Evolutionary conservation across 2,329 filamentous ascomycete species (phyloP), one percentile per base, ranked within the genome.

Genomic region (Fonsecaea pedrosoi): DNA sequence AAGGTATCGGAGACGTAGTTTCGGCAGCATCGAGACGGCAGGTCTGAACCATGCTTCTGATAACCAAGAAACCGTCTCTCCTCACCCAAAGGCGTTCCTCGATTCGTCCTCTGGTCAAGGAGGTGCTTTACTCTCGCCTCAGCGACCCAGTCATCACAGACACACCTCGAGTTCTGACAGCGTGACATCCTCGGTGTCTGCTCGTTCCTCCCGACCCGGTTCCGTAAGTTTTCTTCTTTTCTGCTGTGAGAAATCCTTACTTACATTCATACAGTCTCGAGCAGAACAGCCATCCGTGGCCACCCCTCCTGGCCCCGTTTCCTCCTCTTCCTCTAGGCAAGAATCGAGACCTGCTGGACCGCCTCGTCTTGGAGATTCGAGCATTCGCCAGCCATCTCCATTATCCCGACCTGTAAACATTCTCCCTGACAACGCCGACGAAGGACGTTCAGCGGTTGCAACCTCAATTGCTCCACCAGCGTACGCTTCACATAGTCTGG

Each of bases 1-100:
- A 78, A 86, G 92, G 75, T 90, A 93, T 78, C 86, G 93, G 73
- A 88, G 93, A 75, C 88, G 93, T 71, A 97, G 93, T 79, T 86
- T 96, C 81, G 92, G 92, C 71, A 90, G 87, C 64, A 80, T 90
- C 67, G 83, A 85, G 71, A 79, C 78, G 53, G 75, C 77, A 60
- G 75, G 77, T 65, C 73, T 81, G 64, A 75, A 75, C 75, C 67
- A 76, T 75, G 62, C 74, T 74, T 69, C 69, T 73, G 67, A 78
- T 56, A 30, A 54, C 13, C 66, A 72, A 40, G 71, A 75, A 35
- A 64, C 71, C 21, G 57, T 67, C 4, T 70, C 77, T 1, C 72
- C 75, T 9, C 76, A 78, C 67, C 75, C 70, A 62, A 77, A 68
- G 71, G 73, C 75, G 54, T 73, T 78, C 13, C 74, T 77, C 70